Base-by-base conservation (phyloP, 441 rosid genomes). In the Heliophila coronopifolia region DNA sequence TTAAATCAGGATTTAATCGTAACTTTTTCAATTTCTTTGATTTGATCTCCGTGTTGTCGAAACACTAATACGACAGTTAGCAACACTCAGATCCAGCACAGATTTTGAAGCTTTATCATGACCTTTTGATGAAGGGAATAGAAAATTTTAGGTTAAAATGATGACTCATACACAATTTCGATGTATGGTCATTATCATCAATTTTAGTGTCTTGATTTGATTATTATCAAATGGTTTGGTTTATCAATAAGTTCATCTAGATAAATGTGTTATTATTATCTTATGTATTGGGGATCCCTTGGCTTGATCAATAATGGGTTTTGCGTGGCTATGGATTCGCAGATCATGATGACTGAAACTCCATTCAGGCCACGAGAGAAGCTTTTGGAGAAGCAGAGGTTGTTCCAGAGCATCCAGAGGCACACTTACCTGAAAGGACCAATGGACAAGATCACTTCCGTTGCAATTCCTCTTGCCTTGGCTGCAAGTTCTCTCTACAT, bases 361-460 rank as follows among this genome's bases (percentile, higher is more conserved):
- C 96, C 92, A 31, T 88, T 82, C 54, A 77, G 86, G 59, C 85
- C 96, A 28, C 37, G 87, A 32, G 96, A 82, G 74, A 72, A 76
- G 81, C 84, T 87, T 47, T 0, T 80, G 7, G 88, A 84, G 79
- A 75, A 62, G 77, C 96, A 87, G 68, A 82, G 61, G 54, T 44
- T 47, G 58, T 87, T 67, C 47, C 96, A 87, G 43, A 80, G 58
- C 67, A 54, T 87, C 62, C 86, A 78, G 2, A 87, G 58, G 55
- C 72, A 84, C 69, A 87, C 94, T 4, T 68, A 87, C 63, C 55
- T 87, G 51, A 87, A 87, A 68, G 94, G 94, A 30, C 92, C 77
- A 26, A 31, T 59, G 25, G 96, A 87, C 55, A 84, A 71, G 80
- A 31, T 87, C 68, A 80, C 92, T 47, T 82, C 89, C 1, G 83